Evolutionary conservation across 2,329 filamentous ascomycete species (phyloP).

Genomic region (Aspergillus vadensis): DNA sequence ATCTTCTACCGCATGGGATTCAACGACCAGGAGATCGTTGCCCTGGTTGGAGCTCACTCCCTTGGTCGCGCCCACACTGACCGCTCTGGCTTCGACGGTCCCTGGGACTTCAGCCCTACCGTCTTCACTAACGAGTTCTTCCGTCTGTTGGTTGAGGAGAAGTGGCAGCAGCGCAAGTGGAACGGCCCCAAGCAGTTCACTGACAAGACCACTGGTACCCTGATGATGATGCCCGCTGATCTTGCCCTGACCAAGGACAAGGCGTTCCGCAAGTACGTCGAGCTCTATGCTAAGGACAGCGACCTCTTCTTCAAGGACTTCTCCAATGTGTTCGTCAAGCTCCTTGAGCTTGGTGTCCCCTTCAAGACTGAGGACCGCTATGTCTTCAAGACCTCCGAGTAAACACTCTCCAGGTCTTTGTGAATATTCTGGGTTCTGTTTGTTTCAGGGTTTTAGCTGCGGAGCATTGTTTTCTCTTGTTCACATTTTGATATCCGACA

Average conservation of each 20-base stretch:
- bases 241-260: conserved; percentile 86
- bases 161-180: conserved; percentile 92
- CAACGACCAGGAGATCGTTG: conserved; percentile 95
- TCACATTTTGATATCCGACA: conserved; percentile 19
- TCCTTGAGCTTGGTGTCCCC: conserved; percentile 93
- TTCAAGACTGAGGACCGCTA: conserved; percentile 67
- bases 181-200: conserved; percentile 87
- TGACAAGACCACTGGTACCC: conserved; percentile 79
- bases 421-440: conserved; percentile 14
- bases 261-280: conserved; percentile 75
- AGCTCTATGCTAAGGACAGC: conserved; percentile 89
- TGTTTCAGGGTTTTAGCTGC: conserved; percentile 13
- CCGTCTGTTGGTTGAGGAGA: conserved; percentile 82
- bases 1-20: conserved; percentile 98
- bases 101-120: conserved; percentile 90
- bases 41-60: conserved; percentile 80
- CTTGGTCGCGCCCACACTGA: conserved; percentile 87
- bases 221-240: conserved; percentile 98
- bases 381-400: conserved; percentile 63
- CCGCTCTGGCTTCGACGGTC: conserved; percentile 83
- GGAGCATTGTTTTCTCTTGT: conserved; percentile 16
- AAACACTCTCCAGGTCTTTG: conserved; percentile 18
- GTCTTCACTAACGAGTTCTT: conserved; percentile 95
- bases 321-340: conserved; percentile 71
- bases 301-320: conserved; percentile 95